Evolutionary conservation across 371 early-diverging fungal genomes (phyloP).

Genomic region (Capillidium heterosporum): DNA sequence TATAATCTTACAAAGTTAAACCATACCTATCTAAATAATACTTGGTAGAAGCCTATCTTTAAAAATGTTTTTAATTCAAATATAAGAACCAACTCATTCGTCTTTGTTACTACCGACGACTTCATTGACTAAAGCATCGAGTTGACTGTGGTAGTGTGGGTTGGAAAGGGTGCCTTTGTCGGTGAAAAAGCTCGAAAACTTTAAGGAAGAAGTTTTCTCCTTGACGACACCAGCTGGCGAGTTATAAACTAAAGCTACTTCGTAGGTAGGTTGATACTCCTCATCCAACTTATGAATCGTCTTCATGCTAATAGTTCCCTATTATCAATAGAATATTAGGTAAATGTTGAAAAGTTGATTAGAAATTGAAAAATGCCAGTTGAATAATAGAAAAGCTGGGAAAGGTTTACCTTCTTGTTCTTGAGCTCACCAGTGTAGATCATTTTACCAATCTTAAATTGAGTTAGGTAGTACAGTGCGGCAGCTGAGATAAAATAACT

Average conservation of each 20-base stretch:
- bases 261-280: background rate
- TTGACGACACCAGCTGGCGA: background rate
- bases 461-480: background rate
- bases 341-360: background rate
- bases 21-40: no score
- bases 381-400: no score
- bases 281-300: background rate
- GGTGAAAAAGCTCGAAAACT: background rate
- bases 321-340: background rate
- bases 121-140: background rate
- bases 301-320: background rate
- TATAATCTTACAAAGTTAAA: no score
- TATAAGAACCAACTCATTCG: no score
- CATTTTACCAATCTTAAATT: background rate
- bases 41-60: no score
- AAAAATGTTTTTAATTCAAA: no score
- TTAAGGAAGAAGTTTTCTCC: background rate
- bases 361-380: no score
- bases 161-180: background rate
- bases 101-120: background rate
- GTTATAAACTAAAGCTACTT: background rate
- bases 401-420: background rate
- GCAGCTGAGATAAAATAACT: conserved; percentile 1
- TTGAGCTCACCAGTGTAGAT: background rate
- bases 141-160: background rate